phyloP scores from a whole-genome alignment of 495 filamentous ascomycete species.

The Penicillium maclennaniae region DNA sequence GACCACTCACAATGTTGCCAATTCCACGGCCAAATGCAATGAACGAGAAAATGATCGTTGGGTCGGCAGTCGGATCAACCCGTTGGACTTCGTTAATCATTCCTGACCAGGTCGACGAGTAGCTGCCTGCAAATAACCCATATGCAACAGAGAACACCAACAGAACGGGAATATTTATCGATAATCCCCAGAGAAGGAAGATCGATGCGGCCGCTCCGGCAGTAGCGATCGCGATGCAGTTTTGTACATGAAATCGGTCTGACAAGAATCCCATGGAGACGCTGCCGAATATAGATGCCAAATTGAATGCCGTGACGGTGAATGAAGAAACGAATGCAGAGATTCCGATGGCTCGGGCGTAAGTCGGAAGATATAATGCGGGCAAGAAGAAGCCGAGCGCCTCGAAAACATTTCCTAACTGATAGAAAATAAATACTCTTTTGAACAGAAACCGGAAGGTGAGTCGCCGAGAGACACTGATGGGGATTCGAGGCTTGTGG shows the following conservation, averaged over 20 bases:
- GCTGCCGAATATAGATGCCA: slow-evolving; percentile 53
- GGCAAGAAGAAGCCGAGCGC: slow-evolving; percentile 60
- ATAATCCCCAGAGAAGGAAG: slow-evolving; percentile 63
- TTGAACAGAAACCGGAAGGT: slow-evolving; percentile 43
- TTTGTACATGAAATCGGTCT: slow-evolving; percentile 53
- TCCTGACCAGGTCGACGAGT: slow-evolving; percentile 54
- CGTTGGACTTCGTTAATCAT: slow-evolving; percentile 50
- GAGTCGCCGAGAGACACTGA: slow-evolving; percentile 15
- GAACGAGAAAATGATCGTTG: slow-evolving; percentile 52
- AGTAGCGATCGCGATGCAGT: slow-evolving; percentile 51
- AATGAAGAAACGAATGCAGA: slow-evolving; percentile 33
- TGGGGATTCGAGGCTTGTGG: slow-evolving; percentile 51
- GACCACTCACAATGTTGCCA: slow-evolving; percentile 54
- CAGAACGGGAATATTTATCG: slow-evolving; percentile 45
- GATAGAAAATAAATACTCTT: slow-evolving; percentile 46
- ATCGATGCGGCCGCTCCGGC: slow-evolving; percentile 50
- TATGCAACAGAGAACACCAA: slow-evolving; percentile 58
- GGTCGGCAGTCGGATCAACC: slow-evolving; percentile 34
- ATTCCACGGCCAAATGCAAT: slow-evolving; percentile 58
- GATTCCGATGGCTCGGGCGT: slow-evolving; percentile 43
- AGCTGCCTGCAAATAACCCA: slow-evolving; percentile 61
- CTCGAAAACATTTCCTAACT: slow-evolving; percentile 51
- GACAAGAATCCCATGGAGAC: slow-evolving; percentile 53
- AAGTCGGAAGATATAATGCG: slow-evolving; percentile 55
- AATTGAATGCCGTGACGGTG: slow-evolving; percentile 48